Evolutionary conservation across 495 filamentous ascomycete genomes (phyloP).

Genomic region (Lichina pygmaea): DNA sequence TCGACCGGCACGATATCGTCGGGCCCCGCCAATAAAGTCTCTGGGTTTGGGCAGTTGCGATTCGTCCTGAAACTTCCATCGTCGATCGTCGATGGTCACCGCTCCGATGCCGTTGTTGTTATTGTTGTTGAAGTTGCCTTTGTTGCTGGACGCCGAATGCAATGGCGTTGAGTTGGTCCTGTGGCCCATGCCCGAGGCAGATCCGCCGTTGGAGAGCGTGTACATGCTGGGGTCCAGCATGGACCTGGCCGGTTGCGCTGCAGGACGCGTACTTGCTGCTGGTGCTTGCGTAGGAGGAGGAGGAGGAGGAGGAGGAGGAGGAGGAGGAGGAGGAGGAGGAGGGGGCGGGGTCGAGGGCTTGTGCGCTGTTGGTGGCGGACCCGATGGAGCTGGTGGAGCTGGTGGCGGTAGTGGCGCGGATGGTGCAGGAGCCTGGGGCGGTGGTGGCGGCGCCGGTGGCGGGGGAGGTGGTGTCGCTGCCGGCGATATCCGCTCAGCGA

Average conservation of each 20-base stretch:
- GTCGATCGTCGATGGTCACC: slow-evolving; percentile 42
- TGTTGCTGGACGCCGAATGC: slow-evolving; percentile 8
- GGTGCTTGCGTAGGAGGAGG: slow-evolving; percentile 7
- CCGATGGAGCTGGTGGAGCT: slow-evolving; percentile 14
- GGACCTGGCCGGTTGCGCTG: slow-evolving; percentile 17
- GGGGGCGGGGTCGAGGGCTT: neutral
- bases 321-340: slow-evolving; percentile 12
- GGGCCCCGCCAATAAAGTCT: slow-evolving; percentile 39
- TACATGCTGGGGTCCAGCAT: slow-evolving; percentile 52
- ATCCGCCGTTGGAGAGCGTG: slow-evolving; percentile 35
- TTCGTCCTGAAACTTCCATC: slow-evolving; percentile 75
- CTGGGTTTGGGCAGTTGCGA: slow-evolving; percentile 62
- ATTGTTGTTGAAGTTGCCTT: slow-evolving; percentile 8
- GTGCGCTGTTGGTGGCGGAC: slow-evolving; percentile 2
- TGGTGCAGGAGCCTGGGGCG: slow-evolving; percentile 17
- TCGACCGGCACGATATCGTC: slow-evolving; percentile 68
- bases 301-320: slow-evolving; percentile 10
- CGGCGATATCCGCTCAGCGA: slow-evolving; percentile 21
- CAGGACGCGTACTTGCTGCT: slow-evolving; percentile 2
- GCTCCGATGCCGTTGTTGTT: slow-evolving; percentile 16
- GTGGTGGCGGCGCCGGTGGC: slow-evolving; percentile 15
- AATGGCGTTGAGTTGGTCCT: neutral
- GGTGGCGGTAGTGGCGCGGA: slow-evolving; percentile 12
- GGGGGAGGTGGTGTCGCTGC: slow-evolving; percentile 17
- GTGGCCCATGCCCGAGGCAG: slow-evolving; percentile 1